Conservation (phyloP, 768 basidiomycete genomes). For the Termitomyces sp. region DNA sequence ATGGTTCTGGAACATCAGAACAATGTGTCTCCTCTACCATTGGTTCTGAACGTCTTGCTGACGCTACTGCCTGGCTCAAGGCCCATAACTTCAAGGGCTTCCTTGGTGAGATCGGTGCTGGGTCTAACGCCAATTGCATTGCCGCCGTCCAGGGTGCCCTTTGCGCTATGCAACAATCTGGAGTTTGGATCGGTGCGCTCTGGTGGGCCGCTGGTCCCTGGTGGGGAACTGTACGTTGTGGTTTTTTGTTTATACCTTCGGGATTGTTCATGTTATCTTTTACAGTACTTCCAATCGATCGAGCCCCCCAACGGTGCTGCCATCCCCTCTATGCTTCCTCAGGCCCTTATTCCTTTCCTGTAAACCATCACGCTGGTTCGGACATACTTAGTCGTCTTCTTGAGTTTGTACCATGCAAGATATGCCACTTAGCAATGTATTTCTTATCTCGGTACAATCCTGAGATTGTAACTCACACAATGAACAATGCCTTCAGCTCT, state of each 20-base stretch:
- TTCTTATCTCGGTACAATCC: no score
- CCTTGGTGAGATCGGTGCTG: conserved; percentile 59
- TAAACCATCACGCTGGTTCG: conserved; percentile 18
- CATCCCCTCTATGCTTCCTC: conserved; percentile 48
- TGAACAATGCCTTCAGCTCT: no score
- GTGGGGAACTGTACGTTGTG: conserved; percentile 45
- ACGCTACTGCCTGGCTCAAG: conserved; percentile 55
- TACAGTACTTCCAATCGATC: conserved; percentile 53
- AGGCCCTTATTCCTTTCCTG: conserved; percentile 50
- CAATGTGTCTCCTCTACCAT: conserved; percentile 56
- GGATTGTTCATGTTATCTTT: conserved; percentile 1
- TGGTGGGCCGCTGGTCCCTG: conserved; percentile 66
- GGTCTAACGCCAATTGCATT: conserved; percentile 38
- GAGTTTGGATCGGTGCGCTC: conserved; percentile 47
- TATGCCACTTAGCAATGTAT: no score
- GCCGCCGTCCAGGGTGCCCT: conserved; percentile 48
- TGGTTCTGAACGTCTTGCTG: conserved; percentile 49
- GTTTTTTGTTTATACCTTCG: background rate
- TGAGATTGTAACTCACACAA: no score
- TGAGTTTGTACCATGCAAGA: no score
- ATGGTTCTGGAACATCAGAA: conserved; percentile 49
- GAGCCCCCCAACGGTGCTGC: conserved; percentile 55
- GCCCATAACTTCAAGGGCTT: conserved; percentile 55
- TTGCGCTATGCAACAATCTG: conserved; percentile 52
- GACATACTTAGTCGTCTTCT: no score